Percentiles rank a stretch among this genome's conserved stretches.
Conservation (phyloP, 176 grass and related monocot species). For the Alloteropsis semialata region DNA sequence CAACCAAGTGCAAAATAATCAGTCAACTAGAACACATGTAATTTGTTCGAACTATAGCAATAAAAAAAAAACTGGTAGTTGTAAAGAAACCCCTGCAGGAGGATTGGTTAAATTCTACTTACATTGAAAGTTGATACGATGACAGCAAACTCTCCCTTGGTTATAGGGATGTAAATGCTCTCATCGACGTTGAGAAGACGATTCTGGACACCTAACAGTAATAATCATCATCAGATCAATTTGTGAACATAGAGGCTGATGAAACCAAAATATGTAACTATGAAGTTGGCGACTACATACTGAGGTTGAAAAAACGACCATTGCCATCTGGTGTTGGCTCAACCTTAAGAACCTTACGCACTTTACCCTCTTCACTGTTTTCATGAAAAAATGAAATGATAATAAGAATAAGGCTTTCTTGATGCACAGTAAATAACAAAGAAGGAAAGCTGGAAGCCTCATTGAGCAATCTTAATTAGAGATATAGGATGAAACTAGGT, state of each 20-base stretch:
- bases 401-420: neutral
- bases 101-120: slow-evolving; percentile 7
- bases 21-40: neutral
- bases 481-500: neutral
- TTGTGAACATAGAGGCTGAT: neutral
- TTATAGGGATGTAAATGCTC: slow-evolving; percentile 87
- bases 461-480: neutral
- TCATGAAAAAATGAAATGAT: neutral
- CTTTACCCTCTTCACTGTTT: slow-evolving; percentile 90
- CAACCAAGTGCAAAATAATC: neutral
- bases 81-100: neutral
- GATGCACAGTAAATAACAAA: neutral
- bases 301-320: slow-evolving; percentile 96
- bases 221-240: neutral
- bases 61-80: neutral
- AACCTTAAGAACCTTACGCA: slow-evolving; percentile 81
- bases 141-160: slow-evolving; percentile 75
- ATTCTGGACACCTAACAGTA: slow-evolving; percentile 78
- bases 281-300: slow-evolving; percentile 45
- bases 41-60: neutral
- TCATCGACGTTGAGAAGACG: slow-evolving; percentile 82
- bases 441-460: neutral
- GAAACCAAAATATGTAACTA: neutral
- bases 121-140: slow-evolving; percentile 85
- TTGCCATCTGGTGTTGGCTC: slow-evolving; percentile 97